Conservation (phyloP, 2,329 filamentous ascomycete species). For the Ophiostoma tasmaniense region DNA sequence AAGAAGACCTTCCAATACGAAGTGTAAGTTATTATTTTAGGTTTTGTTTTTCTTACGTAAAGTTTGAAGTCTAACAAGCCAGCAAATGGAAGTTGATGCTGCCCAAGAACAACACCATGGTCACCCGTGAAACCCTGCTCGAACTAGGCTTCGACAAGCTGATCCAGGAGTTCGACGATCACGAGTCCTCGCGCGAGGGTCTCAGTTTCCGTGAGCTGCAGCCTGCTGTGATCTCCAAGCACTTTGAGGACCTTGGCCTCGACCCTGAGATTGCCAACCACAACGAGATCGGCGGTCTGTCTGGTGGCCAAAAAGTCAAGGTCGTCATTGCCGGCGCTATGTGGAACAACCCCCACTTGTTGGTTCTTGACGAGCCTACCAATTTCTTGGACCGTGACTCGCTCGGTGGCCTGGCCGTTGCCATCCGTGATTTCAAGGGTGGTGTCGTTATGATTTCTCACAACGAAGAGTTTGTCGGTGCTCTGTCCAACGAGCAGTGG, state of each 20-base stretch:
- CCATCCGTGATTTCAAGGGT: slow-evolving; percentile 95
- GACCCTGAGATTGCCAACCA: slow-evolving; percentile 98
- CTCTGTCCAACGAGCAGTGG: slow-evolving; percentile 93
- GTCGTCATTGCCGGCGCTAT: slow-evolving; percentile 92
- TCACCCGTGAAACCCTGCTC: slow-evolving; percentile 83
- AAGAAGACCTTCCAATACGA: slow-evolving; percentile 99
- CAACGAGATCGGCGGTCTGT: slow-evolving; percentile 93
- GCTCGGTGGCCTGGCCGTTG: slow-evolving; percentile 90
- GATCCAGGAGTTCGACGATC: slow-evolving; percentile 96
- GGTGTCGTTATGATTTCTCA: slow-evolving; percentile 99
- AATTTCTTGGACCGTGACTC: slow-evolving; percentile 99
- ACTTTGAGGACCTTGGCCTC: slow-evolving; percentile 93
- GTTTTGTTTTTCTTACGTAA: slow-evolving; percentile 17
- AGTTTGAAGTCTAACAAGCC: slow-evolving; percentile 29
- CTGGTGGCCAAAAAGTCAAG: slow-evolving; percentile 97
- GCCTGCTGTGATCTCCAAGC: slow-evolving; percentile 89
- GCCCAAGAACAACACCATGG: slow-evolving; percentile 86
- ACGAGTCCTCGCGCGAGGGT: slow-evolving; percentile 97
- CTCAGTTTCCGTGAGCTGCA: slow-evolving; percentile 91
- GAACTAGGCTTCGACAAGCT: slow-evolving; percentile 86
- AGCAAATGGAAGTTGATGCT: slow-evolving; percentile 78
- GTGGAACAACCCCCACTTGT: slow-evolving; percentile 98
- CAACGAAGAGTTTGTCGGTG: slow-evolving; percentile 97
- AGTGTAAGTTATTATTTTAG: slow-evolving; percentile 37
- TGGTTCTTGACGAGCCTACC: slow-evolving; percentile 96